A percentile compares a stretch with the other conserved stretches of the same genome.
These are phyloP conservation scores for Striga asiatica DNA, from an alignment of 257 asterid genomes.

Conservation along the genomic window DNA sequence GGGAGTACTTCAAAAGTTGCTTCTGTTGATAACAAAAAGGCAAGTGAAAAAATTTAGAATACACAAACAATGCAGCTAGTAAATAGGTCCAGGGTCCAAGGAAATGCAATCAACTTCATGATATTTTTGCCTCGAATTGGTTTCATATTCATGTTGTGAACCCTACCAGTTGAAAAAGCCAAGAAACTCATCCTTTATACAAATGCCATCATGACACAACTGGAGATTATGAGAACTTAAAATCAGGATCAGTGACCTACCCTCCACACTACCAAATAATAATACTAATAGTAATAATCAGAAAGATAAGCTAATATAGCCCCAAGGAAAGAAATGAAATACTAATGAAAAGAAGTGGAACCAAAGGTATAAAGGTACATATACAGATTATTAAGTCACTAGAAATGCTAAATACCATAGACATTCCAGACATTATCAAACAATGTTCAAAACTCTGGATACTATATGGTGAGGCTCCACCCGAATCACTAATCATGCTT, in stretches of 20 bases:
- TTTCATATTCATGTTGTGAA: not conserved
- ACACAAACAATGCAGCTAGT: not conserved
- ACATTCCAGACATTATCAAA: too few species aligned
- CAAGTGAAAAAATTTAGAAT: not conserved
- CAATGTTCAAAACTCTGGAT: too few species aligned
- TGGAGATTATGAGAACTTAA: not conserved
- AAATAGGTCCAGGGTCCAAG: not conserved
- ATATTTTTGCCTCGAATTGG: not conserved
- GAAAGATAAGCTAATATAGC: too few species aligned
- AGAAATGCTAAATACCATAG: too few species aligned
- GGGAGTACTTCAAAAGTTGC: conserved; percentile 98
- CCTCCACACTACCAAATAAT: too few species aligned
- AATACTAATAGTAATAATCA: too few species aligned
- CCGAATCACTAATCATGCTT: too few species aligned
- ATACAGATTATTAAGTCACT: too few species aligned
- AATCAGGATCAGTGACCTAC: not conserved
- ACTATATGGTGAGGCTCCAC: too few species aligned
- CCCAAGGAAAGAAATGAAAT: too few species aligned
- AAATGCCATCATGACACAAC: not conserved
- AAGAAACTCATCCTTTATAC: not conserved
- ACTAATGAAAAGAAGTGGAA: too few species aligned
- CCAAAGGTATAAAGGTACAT: too few species aligned
- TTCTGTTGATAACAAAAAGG: conserved; percentile 38
- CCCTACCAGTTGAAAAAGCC: not conserved
- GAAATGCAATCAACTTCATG: not conserved